Percentiles rank a stretch among this genome's conserved stretches.
Evolutionary conservation across 2,329 filamentous ascomycete species (phyloP).

Genomic region (Hymenoscyphus fructigenus): DNA sequence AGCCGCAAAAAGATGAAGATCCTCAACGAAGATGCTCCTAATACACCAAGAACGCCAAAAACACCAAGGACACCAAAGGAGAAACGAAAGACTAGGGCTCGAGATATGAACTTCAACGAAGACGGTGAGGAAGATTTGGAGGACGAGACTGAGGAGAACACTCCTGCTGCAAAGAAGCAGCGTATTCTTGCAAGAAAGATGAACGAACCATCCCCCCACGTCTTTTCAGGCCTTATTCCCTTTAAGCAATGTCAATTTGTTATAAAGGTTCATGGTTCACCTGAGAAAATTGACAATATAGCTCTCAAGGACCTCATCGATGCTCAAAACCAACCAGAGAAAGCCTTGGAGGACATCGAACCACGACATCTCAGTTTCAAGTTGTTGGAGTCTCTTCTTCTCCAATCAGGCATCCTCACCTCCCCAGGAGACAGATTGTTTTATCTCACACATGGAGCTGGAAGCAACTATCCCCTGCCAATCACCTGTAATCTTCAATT

Average conservation of each 20-base stretch:
- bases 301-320: conserved; percentile 5
- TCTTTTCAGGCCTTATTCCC: neutral
- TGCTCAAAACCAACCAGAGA: neutral
- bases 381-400: neutral
- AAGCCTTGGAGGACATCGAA: neutral
- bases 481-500: conserved; percentile 2
- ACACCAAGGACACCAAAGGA: neutral
- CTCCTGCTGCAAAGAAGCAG: neutral
- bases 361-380: neutral
- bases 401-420: neutral
- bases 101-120: neutral
- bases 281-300: neutral
- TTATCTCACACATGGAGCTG: neutral
- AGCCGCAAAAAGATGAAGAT: neutral
- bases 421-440: neutral
- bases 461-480: neutral
- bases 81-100: neutral
- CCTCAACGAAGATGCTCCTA: neutral
- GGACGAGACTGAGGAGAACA: neutral
- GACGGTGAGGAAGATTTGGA: neutral
- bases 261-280: neutral
- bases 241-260: conserved; percentile 7
- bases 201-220: neutral
- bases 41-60: neutral
- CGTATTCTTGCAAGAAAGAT: neutral